These are phyloP conservation scores for Cucurbita ficifolia DNA, from an alignment of 306 rosid genomes.

Conservation along the genomic window DNA sequence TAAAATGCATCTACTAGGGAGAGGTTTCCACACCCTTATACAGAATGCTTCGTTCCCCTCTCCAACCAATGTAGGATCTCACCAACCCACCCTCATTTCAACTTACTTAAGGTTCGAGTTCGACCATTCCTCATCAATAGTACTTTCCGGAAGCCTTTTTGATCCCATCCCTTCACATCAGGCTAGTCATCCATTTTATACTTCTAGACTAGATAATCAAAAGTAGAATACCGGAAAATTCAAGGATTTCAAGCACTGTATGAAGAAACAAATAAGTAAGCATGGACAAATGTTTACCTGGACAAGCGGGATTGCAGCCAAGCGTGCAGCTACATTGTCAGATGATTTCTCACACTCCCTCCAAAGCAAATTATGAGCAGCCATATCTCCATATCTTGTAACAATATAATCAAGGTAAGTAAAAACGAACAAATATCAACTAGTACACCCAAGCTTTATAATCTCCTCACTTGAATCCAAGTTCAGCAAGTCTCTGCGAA, in stretches of 20 bases:
- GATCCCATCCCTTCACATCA: not conserved
- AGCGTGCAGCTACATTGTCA: slow-evolving; percentile 75
- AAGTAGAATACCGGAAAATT: not conserved
- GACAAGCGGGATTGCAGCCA: slow-evolving; percentile 80
- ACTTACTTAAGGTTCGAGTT: not conserved
- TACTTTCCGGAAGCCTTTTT: not conserved
- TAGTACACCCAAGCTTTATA: slow-evolving; percentile 2
- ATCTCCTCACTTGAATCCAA: slow-evolving; percentile 70
- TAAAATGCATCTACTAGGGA: no score
- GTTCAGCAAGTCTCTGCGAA: slow-evolving; percentile 90
- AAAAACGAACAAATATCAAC: slow-evolving; percentile 9
- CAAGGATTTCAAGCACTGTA: not conserved
- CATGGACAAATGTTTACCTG: slow-evolving; percentile 32
- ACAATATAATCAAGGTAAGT: slow-evolving; percentile 19
- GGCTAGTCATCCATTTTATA: not conserved
- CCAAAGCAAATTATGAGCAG: slow-evolving; percentile 92
- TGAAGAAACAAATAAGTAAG: not conserved
- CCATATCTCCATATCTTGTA: slow-evolving; percentile 89
- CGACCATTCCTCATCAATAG: not conserved
- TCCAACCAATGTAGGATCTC: no score
- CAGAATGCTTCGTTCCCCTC: no score
- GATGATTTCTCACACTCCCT: slow-evolving; percentile 91
- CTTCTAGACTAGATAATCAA: not conserved
- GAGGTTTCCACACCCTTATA: no score
- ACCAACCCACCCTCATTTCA: not conserved